Percentiles rank a stretch among this genome's conserved stretches.
Conservation (phyloP, 2,329 filamentous ascomycete species). For the Trichoderma koningii region DNA sequence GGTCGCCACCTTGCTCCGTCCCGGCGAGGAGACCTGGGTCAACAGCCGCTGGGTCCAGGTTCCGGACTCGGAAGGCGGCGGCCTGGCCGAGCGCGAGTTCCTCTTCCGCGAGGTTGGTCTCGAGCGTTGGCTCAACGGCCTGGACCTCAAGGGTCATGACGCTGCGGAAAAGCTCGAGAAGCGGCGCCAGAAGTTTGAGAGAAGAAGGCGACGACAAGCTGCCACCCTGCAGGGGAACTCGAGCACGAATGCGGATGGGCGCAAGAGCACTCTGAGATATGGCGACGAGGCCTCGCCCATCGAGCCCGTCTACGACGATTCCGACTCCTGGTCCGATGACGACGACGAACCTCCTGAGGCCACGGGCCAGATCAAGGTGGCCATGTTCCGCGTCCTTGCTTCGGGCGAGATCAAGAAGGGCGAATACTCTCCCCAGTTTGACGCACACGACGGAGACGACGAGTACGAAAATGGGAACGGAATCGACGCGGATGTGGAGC, state of each 20-base stretch:
- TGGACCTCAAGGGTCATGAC: slow-evolving; percentile 92
- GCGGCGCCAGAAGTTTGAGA: slow-evolving; percentile 77
- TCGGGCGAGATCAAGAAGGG: slow-evolving; percentile 97
- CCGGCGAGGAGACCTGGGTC: slow-evolving; percentile 98
- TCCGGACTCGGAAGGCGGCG: slow-evolving; percentile 85
- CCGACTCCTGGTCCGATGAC: slow-evolving; percentile 74
- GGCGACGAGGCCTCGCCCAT: slow-evolving; percentile 76
- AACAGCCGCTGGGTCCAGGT: slow-evolving; percentile 98
- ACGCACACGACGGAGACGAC: slow-evolving; percentile 93
- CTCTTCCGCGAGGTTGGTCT: slow-evolving; percentile 95
- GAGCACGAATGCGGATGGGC: slow-evolving; percentile 42
- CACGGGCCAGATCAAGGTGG: slow-evolving; percentile 96
- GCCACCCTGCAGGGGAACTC: slow-evolving; percentile 43
- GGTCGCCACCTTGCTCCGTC: slow-evolving; percentile 87
- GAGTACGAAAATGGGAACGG: slow-evolving; percentile 57
- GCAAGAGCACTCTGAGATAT: slow-evolving; percentile 70
- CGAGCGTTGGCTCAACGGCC: slow-evolving; percentile 92
- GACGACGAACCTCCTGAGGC: slow-evolving; percentile 92
- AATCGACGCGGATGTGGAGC: slow-evolving; percentile 83
- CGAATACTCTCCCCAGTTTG: slow-evolving; percentile 96
- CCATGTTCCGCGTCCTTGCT: slow-evolving; percentile 90
- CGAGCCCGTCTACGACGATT: slow-evolving; percentile 67
- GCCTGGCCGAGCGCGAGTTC: slow-evolving; percentile 93
- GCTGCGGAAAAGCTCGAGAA: slow-evolving; percentile 87
- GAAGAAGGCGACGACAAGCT: slow-evolving; percentile 65